Conservation (phyloP, 1,284 basidiomycete genomes). For the Heimioporus punctisporus region DNA sequence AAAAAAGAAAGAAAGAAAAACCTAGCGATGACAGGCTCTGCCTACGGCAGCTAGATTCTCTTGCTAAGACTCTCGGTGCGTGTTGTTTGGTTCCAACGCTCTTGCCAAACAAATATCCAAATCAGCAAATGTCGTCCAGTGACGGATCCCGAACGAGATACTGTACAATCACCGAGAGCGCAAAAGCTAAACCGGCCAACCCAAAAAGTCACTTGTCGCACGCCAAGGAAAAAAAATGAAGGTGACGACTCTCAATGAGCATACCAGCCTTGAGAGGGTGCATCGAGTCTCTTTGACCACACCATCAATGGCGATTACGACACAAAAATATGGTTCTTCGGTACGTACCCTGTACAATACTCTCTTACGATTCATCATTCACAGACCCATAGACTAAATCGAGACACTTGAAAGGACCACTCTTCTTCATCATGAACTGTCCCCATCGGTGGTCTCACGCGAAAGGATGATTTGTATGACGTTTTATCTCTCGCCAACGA, state of each 20-base stretch:
- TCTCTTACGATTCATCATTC: not conserved
- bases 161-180: no score
- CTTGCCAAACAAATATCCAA: no score
- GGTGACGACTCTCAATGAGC: conserved; percentile 53
- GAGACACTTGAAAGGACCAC: conserved; percentile 54
- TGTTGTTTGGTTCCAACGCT: no score
- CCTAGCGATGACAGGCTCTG: no score
- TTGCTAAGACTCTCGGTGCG: no score
- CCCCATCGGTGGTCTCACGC: conserved; percentile 47
- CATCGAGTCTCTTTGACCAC: conserved; percentile 45
- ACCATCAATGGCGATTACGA: conserved; percentile 55
- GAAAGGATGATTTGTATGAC: conserved; percentile 59
- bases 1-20: no score
- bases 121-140: no score
- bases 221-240: conserved; percentile 47
- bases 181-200: no score
- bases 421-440: conserved; percentile 39
- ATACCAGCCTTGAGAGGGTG: conserved; percentile 54
- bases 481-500: conserved; percentile 61
- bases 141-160: no score
- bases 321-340: conserved; percentile 69
- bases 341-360: conserved; percentile 59
- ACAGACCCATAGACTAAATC: conserved; percentile 53
- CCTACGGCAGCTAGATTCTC: no score
- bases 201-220: no score